Percentiles rank a stretch among this genome's conserved stretches.
Evolutionary conservation across 2,329 filamentous ascomycete genomes (phyloP).

Genomic region (Microdochium nivale): DNA sequence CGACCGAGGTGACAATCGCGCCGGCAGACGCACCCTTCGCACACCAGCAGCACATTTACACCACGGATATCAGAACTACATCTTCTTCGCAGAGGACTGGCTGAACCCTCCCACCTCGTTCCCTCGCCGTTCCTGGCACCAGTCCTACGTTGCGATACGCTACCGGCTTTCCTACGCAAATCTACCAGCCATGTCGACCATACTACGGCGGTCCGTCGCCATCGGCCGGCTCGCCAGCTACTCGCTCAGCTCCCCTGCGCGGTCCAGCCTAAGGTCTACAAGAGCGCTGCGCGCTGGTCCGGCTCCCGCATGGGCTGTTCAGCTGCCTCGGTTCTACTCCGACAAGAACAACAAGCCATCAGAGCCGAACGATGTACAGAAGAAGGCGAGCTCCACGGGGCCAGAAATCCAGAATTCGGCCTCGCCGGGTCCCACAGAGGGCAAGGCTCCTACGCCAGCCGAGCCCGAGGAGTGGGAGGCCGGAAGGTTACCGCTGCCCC

Average conservation of each 20-base stretch:
- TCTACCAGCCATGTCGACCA: conserved; percentile 18
- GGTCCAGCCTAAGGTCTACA: conserved; percentile 13
- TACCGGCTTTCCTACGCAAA: not conserved
- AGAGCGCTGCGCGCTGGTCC: conserved; percentile 13
- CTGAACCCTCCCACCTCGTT: not conserved
- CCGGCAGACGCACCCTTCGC: not conserved
- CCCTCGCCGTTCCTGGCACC: not conserved
- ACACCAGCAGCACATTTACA: not conserved
- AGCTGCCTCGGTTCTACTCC: conserved; percentile 15
- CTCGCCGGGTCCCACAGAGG: conserved; percentile 18
- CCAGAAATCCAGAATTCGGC: conserved; percentile 16
- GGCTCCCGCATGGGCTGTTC: conserved; percentile 11
- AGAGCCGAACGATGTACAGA: conserved; percentile 6
- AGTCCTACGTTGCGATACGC: not conserved
- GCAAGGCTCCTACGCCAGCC: conserved; percentile 6
- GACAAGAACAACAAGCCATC: conserved; percentile 10
- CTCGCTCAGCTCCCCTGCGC: conserved; percentile 13
- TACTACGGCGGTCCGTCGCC: conserved; percentile 19
- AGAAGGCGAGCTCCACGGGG: conserved; percentile 3
- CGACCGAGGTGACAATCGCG: not conserved
- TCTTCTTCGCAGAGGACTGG: not conserved
- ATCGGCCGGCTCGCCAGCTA: conserved; percentile 15
- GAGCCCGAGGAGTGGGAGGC: conserved; percentile 4
- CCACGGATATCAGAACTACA: not conserved
- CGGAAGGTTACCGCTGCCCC: conserved; percentile 11